These are phyloP conservation scores for Sphaerulina musiva DNA, from an alignment of 2,329 filamentous ascomycete species.

Conservation along the genomic window DNA sequence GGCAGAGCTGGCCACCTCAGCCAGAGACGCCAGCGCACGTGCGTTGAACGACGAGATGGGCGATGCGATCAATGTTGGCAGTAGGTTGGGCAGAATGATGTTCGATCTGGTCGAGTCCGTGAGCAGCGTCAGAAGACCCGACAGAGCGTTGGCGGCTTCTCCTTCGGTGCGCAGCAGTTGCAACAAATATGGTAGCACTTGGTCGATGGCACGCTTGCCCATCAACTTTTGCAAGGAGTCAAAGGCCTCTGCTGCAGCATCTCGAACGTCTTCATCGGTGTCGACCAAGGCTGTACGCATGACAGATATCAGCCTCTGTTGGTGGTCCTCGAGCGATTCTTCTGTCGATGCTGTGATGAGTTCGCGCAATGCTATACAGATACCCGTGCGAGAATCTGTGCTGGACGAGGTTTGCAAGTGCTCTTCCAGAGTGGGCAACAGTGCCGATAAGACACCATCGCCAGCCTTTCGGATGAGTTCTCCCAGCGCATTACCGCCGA, in stretches of 20 bases:
- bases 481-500: constrained; percentile 92
- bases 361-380: constrained; percentile 91
- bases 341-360: constrained; percentile 82
- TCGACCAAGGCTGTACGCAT: constrained; percentile 90
- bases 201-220: constrained; percentile 89
- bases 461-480: constrained; percentile 96
- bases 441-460: constrained; percentile 78
- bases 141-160: constrained; percentile 84
- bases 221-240: constrained; percentile 89
- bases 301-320: constrained; percentile 90
- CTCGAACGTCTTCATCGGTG: constrained; percentile 78
- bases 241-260: constrained; percentile 94
- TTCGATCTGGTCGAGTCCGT: constrained; percentile 92
- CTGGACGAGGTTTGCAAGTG: constrained; percentile 83
- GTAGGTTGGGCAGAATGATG: constrained; percentile 91
- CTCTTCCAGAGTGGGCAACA: constrained; percentile 87
- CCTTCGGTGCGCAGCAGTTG: constrained; percentile 79
- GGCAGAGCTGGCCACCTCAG: constrained; percentile 79
- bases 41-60: constrained; percentile 95
- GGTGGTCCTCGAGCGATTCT: constrained; percentile 86
- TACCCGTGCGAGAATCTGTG: constrained; percentile 89
- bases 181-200: constrained; percentile 87
- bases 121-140: constrained; percentile 85
- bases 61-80: constrained; percentile 82
- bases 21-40: constrained; percentile 83